Base-by-base conservation (phyloP, 129 eudicot genomes). In the Solidago caesia region DNA sequence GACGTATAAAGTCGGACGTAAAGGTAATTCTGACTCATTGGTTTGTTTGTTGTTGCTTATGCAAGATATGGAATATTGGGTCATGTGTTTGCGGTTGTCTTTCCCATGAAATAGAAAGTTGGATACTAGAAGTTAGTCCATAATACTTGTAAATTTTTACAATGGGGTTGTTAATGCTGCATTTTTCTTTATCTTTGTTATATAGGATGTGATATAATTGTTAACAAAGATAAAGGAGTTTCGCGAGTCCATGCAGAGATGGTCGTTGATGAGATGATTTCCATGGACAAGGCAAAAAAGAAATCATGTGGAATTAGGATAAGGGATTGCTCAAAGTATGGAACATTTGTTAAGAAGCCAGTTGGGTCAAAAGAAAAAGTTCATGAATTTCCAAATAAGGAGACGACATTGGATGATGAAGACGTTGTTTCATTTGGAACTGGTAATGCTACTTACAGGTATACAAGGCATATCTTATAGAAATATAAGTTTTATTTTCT, bases 401-500 rank as follows among this genome's bases (percentile, higher is more conserved):
- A 90, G 76, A 77, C 84, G 53, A 57, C 25, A 44, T 80, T 91
- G 80, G 81, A 85, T 71, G 96, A 94, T 57, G 95, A 86, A 33
- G 93, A 91, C 78, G 70, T 83, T 80, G 83, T 94, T 71, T 87
- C 99, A 21, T 91, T 94, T 90, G 99, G 99, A 60, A 88, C 97
- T 29, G 97, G 99, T 61, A 90, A 79, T 82, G 97, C 96, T 44
- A 83, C 90, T 45, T 94, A 90, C 95, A 94, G 97, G 98, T 93
- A 86, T 67, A 56, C 58, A n/a, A 13, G 39, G 21, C 64, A 21
- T 56, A 59, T 47, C 62, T 76, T 33, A 33, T 33, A 21, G 21
- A 21, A 21, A 21, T 21, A 21, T 21, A 21, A 21, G 21, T 21
- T 21, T 21, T 21, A 21, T 21, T 21, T 21, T 21, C 21, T 21